A percentile compares a stretch with the other conserved stretches of the same genome.
Evolutionary conservation across 2,329 filamentous ascomycete species (phyloP).

Genomic region (Blumeriella jaapii): DNA sequence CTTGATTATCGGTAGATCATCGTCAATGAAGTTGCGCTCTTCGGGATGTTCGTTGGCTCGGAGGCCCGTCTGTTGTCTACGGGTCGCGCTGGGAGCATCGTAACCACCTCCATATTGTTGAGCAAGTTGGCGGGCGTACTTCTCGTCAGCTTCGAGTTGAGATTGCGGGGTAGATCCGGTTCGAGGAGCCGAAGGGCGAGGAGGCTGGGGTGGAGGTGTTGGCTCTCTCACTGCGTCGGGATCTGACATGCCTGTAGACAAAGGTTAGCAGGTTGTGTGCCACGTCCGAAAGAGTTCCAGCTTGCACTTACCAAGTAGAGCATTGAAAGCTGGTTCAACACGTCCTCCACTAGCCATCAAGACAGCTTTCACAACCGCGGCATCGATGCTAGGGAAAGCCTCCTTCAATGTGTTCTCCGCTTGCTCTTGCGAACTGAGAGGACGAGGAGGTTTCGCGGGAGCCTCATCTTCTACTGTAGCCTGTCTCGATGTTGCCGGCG

Average conservation of each 20-base stretch:
- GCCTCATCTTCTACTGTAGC: slow-evolving; percentile 35
- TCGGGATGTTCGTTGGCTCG: slow-evolving; percentile 48
- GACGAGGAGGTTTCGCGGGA: slow-evolving; percentile 77
- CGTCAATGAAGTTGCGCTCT: slow-evolving; percentile 88
- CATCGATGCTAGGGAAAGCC: slow-evolving; percentile 80
- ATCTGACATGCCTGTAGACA: slow-evolving; percentile 60
- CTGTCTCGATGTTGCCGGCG: slow-evolving; percentile 31
- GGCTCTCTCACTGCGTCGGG: slow-evolving; percentile 53
- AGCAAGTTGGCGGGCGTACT: slow-evolving; percentile 83
- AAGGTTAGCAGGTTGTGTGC: slow-evolving; percentile 4
- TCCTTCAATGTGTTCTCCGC: slow-evolving; percentile 83
- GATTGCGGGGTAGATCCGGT: slow-evolving; percentile 48
- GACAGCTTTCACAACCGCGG: slow-evolving; percentile 73
- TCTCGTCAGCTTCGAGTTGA: slow-evolving; percentile 83
- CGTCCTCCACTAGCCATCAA: slow-evolving; percentile 74
- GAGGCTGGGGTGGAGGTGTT: slow-evolving; percentile 64
- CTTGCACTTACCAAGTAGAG: slow-evolving; percentile 57
- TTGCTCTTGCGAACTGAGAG: slow-evolving; percentile 69
- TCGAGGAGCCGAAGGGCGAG: slow-evolving; percentile 51
- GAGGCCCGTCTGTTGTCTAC: slow-evolving; percentile 39
- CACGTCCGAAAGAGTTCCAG: background rate
- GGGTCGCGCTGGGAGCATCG: slow-evolving; percentile 36
- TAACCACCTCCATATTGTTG: slow-evolving; percentile 64
- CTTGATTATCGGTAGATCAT: slow-evolving; percentile 85
- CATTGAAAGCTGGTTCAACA: slow-evolving; percentile 92